phyloP scores from a whole-genome alignment of 192 early-diverging fungal genomes.

The Funneliformis geosporum region DNA sequence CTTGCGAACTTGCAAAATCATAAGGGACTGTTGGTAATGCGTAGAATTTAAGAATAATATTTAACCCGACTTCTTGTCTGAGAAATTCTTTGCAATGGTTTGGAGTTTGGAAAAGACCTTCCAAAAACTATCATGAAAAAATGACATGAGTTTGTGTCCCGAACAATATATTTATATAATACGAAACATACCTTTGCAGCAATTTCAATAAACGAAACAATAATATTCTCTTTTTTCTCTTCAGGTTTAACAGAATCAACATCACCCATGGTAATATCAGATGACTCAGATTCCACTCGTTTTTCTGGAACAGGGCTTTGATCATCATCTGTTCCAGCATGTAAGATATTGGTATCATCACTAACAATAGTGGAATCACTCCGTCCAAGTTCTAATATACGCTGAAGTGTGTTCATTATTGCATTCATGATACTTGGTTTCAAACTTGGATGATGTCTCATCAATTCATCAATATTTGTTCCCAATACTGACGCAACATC shows the following conservation, averaged over 20 bases:
- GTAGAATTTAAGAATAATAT: conserved; percentile 64
- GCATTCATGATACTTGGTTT: conserved; percentile 72
- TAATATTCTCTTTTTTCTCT: conserved; percentile 56
- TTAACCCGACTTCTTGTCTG: conserved; percentile 58
- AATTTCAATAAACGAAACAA: conserved; percentile 66
- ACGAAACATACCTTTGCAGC: conserved; percentile 54
- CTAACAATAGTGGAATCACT: conserved; percentile 36
- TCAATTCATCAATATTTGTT: conserved; percentile 88
- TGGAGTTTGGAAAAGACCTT: conserved; percentile 82
- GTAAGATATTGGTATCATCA: conserved; percentile 49
- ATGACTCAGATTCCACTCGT: conserved; percentile 31
- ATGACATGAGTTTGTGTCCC: not conserved
- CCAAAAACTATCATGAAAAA: conserved; percentile 65
- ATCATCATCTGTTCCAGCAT: conserved; percentile 55
- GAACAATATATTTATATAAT: not conserved
- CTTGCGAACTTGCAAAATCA: conserved; percentile 65
- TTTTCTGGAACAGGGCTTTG: conserved; percentile 33
- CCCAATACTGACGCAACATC: conserved; percentile 87
- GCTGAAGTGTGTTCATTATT: conserved; percentile 68
- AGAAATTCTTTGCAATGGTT: conserved; percentile 76
- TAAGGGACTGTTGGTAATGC: conserved; percentile 69
- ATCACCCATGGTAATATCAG: conserved; percentile 32
- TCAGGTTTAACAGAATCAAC: conserved; percentile 41
- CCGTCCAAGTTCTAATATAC: conserved; percentile 63
- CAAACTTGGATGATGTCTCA: conserved; percentile 90